phyloP scores from a whole-genome alignment of 2,329 filamentous ascomycete genomes.

The Monosporascus cannonballus region DNA sequence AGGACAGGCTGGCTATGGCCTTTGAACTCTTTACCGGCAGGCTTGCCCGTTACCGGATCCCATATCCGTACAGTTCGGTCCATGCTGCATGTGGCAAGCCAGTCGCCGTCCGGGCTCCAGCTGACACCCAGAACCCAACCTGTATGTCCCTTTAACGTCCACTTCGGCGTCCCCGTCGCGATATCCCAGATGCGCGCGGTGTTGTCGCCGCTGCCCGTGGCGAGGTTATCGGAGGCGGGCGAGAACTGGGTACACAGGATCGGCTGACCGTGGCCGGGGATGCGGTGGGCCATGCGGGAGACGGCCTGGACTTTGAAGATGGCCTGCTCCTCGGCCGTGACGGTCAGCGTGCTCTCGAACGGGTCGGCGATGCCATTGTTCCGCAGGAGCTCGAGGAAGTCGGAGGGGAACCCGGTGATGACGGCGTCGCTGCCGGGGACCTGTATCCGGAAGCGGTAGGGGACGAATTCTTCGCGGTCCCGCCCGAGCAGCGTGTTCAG shows the following conservation, averaged over 20 bases:
- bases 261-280: constrained; percentile 85
- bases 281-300: constrained; percentile 80
- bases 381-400: constrained; percentile 48
- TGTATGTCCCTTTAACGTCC: constrained; percentile 80
- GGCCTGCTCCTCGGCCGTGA: constrained; percentile 71
- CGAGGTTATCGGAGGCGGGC: constrained; percentile 70
- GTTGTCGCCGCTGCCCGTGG: constrained; percentile 84
- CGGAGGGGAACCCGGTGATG: constrained; percentile 46
- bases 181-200: constrained; percentile 93
- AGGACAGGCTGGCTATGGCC: constrained; percentile 89
- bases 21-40: constrained; percentile 65
- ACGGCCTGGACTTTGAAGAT: constrained; percentile 92
- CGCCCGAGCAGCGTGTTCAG: constrained; percentile 78
- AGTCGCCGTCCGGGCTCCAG: constrained; percentile 77
- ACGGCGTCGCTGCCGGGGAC: constrained; percentile 48
- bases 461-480: constrained; percentile 54
- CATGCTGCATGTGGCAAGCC: constrained; percentile 85
- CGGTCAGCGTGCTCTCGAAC: constrained; percentile 48
- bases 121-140: constrained; percentile 85
- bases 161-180: constrained; percentile 82
- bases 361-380: constrained; percentile 52
- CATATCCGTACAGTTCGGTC: constrained; percentile 88
- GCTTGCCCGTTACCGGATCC: constrained; percentile 76
- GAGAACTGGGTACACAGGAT: constrained; percentile 86
- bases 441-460: constrained; percentile 56